Evolutionary conservation across 768 basidiomycete genomes (phyloP).

Genomic region (Leccinum aurantiacum): DNA sequence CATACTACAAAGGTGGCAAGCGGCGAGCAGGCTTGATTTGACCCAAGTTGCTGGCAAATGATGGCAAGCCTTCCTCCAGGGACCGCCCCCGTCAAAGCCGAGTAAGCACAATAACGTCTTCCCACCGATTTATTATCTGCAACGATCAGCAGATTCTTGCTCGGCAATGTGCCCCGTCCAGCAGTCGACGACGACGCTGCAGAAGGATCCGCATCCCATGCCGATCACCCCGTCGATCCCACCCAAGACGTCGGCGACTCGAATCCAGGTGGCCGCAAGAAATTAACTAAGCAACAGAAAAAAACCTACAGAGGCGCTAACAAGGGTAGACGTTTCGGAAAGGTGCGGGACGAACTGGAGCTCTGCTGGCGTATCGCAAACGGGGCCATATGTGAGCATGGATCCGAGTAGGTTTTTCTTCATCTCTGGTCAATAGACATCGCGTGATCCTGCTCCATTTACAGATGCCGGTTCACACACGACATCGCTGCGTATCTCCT

Average conservation of each 20-base stretch:
- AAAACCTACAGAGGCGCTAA: slow-evolving; percentile 80
- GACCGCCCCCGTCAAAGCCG: slow-evolving; percentile 53
- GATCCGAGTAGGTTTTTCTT: slow-evolving; percentile 49
- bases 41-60: background rate
- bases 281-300: slow-evolving; percentile 61
- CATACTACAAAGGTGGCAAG: too few relatives aligned
- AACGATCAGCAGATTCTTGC: slow-evolving; percentile 40
- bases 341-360: slow-evolving; percentile 75
- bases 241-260: slow-evolving; percentile 33
- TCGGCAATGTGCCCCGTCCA: slow-evolving; percentile 29
- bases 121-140: background rate
- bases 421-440: background rate
- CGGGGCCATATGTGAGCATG: slow-evolving; percentile 69
- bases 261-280: slow-evolving; percentile 35
- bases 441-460: background rate
- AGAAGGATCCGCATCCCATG: slow-evolving; percentile 52
- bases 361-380: slow-evolving; percentile 81
- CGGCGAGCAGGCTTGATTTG: background rate
- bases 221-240: slow-evolving; percentile 22
- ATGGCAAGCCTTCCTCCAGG: slow-evolving; percentile 32
- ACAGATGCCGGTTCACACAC: slow-evolving; percentile 78
- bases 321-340: slow-evolving; percentile 77
- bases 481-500: slow-evolving; percentile 74
- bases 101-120: slow-evolving; percentile 36
- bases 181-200: slow-evolving; percentile 59